phyloP scores from a whole-genome alignment of 768 basidiomycete species.

The Naematelia aurantialba region DNA sequence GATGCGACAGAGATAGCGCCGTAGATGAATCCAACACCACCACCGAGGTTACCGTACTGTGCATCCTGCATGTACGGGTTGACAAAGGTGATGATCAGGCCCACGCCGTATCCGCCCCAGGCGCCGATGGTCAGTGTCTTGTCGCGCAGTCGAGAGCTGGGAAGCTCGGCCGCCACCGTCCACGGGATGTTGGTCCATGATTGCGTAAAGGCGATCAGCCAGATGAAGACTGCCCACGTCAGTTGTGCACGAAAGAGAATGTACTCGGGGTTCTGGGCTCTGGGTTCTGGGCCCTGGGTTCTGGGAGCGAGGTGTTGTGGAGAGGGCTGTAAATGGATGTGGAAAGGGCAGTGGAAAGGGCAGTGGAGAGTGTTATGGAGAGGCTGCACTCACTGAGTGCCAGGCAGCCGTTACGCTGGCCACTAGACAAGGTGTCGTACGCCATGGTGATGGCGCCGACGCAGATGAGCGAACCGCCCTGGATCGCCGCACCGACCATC shows the following conservation, averaged over 20 bases:
- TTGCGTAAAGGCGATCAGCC: conserved; percentile 12
- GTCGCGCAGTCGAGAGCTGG: conserved; percentile 21
- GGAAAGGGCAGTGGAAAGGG: too few relatives aligned
- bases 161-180: conserved; percentile 26
- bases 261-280: too few relatives aligned
- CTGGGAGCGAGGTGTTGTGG: too few relatives aligned
- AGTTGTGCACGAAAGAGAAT: too few relatives aligned
- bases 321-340: too few relatives aligned
- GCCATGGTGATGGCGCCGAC: conserved; percentile 1
- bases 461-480: background rate
- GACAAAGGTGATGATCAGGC: conserved; percentile 27
- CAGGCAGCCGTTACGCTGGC: background rate
- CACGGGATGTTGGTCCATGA: conserved; percentile 28
- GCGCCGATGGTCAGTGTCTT: conserved; percentile 25
- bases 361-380: too few relatives aligned
- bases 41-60: conserved; percentile 30
- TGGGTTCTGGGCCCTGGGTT: too few relatives aligned
- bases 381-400: too few relatives aligned
- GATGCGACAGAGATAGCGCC: conserved; percentile 18
- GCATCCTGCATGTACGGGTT: conserved; percentile 31
- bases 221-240: too few relatives aligned
- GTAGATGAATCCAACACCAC: conserved; percentile 21
- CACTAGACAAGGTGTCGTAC: background rate
- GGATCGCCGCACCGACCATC: background rate
- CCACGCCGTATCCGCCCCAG: conserved; percentile 17